Evolutionary conservation across 2,329 filamentous ascomycete genomes (phyloP).

Genomic region (Penicillium brevicompactum): DNA sequence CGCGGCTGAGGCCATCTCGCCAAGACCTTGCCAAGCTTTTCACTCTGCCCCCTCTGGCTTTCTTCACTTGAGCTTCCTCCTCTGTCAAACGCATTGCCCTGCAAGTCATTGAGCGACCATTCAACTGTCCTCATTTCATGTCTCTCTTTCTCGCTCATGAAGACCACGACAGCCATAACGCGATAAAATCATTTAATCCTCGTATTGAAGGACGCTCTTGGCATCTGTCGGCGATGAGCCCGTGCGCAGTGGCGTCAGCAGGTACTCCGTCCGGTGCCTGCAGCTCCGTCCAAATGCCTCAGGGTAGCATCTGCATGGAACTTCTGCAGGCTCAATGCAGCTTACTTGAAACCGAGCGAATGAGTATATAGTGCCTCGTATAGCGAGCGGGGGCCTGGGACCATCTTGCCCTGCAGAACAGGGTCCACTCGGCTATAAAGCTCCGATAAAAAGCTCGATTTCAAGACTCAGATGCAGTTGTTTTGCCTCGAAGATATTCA

Average conservation of each 20-base stretch:
- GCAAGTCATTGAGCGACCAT: too few relatives aligned
- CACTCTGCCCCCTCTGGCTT: too few relatives aligned
- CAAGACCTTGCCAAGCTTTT: too few relatives aligned
- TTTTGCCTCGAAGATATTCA: background rate
- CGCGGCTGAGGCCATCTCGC: too few relatives aligned
- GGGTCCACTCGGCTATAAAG: background rate
- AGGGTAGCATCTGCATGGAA: background rate
- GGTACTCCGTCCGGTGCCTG: background rate
- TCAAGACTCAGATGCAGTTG: background rate
- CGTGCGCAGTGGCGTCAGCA: background rate
- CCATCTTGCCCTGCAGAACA: background rate
- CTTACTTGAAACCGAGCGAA: conserved; percentile 1
- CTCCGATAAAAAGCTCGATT: background rate
- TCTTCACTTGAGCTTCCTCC: too few relatives aligned
- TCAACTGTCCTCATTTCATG: too few relatives aligned
- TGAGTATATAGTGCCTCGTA: background rate
- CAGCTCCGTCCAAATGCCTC: background rate
- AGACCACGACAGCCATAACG: too few relatives aligned
- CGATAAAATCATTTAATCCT: background rate
- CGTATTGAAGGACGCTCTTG: background rate
- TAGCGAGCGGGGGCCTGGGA: background rate
- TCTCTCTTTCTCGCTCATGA: too few relatives aligned
- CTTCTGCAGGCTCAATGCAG: background rate
- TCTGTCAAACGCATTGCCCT: too few relatives aligned
- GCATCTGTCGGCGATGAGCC: background rate